A percentile compares a stretch with the other conserved stretches of the same genome.
Evolutionary conservation across 2,329 filamentous ascomycete genomes (phyloP).

Genomic region (Fonsecaea multimorphosa): DNA sequence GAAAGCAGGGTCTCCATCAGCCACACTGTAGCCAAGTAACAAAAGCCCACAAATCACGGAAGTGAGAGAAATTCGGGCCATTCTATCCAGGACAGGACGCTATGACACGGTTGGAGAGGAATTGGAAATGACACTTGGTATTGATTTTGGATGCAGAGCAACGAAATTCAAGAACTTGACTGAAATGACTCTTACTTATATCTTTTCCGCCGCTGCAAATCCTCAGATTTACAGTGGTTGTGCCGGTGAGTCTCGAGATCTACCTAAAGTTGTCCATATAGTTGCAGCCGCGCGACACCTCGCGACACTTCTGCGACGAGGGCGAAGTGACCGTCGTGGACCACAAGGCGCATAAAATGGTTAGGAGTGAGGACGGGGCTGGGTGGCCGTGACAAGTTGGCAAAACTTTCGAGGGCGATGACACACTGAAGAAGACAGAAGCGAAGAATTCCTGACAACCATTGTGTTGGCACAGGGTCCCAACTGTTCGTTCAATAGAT

Average conservation of each 20-base stretch:
- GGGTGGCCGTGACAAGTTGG: too few relatives aligned
- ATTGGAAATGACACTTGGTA: neutral
- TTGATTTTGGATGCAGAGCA: neutral
- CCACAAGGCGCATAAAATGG: neutral
- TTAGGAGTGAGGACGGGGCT: too few relatives aligned
- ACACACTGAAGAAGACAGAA: too few relatives aligned
- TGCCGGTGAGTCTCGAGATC: too few relatives aligned
- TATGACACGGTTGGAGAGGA: neutral
- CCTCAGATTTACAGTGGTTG: neutral
- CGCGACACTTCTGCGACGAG: neutral
- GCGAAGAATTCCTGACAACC: too few relatives aligned
- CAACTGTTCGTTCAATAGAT: too few relatives aligned
- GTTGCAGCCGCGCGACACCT: slow-evolving; percentile 5
- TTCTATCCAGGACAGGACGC: neutral
- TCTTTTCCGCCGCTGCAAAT: neutral
- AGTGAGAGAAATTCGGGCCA: neutral
- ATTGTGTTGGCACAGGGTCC: too few relatives aligned
- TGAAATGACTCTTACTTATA: neutral
- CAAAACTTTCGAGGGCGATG: too few relatives aligned
- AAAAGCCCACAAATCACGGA: neutral
- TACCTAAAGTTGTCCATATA: neutral
- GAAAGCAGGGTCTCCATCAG: neutral
- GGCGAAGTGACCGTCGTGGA: neutral
- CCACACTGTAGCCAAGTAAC: neutral
- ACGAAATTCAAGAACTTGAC: neutral